Evolutionary conservation across 345 rosid species (phyloP).

Genomic region (Populus ilicifolia): DNA sequence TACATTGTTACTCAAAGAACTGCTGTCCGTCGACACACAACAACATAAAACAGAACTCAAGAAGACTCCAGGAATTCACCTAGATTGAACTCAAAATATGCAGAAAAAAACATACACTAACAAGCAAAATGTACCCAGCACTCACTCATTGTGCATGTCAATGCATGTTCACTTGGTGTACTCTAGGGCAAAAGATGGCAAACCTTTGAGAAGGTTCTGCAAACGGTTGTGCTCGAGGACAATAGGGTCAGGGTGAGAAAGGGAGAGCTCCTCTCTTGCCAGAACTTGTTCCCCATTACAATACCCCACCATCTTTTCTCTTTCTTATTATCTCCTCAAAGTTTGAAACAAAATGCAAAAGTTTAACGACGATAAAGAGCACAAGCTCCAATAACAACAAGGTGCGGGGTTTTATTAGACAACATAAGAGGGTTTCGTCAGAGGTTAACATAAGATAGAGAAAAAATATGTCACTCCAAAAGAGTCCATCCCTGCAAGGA

Average conservation of each 20-base stretch:
- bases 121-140: no score
- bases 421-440: neutral
- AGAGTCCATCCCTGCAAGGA: constrained; percentile 53
- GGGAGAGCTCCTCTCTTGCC: constrained; percentile 23
- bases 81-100: neutral
- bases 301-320: constrained; percentile 35
- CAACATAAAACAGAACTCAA: neutral
- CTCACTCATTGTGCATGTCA: neutral
- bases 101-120: neutral
- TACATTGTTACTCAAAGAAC: no score
- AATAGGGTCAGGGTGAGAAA: constrained; percentile 54
- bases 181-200: neutral
- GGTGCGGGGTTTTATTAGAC: constrained; percentile 14
- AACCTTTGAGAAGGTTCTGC: constrained; percentile 73
- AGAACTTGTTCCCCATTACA: constrained; percentile 22
- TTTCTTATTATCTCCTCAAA: neutral
- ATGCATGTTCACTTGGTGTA: neutral
- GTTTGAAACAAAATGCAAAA: neutral
- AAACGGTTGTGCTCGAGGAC: constrained; percentile 62
- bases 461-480: neutral
- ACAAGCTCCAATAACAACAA: neutral
- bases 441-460: neutral
- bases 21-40: no score
- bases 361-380: neutral
- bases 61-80: neutral